Percentiles rank a stretch among this genome's conserved stretches.
Conservation (phyloP, 2,329 filamentous ascomycete species). For the Calonectria hawksworthii region DNA sequence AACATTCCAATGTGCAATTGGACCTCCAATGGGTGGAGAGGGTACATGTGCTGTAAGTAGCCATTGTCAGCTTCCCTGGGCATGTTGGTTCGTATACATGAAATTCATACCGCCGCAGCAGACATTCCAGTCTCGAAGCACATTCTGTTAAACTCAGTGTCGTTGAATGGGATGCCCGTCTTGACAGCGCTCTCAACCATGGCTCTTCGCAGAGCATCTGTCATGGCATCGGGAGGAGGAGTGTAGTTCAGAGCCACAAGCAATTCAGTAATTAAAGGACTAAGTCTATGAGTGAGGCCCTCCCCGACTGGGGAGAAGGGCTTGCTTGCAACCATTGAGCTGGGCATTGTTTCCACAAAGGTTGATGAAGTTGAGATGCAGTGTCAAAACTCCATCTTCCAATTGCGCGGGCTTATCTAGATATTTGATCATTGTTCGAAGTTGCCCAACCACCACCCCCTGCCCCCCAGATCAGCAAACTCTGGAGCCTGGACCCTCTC, state of each 20-base stretch:
- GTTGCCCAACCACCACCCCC: neutral
- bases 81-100: neutral
- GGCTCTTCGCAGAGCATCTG: neutral
- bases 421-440: neutral
- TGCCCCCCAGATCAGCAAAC: neutral
- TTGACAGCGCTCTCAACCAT: neutral
- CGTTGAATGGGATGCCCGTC: neutral
- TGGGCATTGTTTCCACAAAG: neutral
- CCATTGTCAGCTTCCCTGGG: neutral
- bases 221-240: neutral
- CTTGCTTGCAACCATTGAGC: neutral
- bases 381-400: neutral
- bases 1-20: neutral
- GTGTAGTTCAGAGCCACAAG: slow-evolving; percentile 4
- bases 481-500: neutral
- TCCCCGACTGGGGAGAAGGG: neutral
- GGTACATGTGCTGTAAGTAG: neutral
- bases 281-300: neutral
- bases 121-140: slow-evolving; percentile 3
- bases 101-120: neutral
- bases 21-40: neutral
- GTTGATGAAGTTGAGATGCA: neutral
- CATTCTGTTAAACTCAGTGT: neutral
- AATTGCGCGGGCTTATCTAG: neutral
- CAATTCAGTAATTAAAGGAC: neutral